phyloP scores from a whole-genome alignment of 1,284 basidiomycete species.

The Baeospora myosura region DNA sequence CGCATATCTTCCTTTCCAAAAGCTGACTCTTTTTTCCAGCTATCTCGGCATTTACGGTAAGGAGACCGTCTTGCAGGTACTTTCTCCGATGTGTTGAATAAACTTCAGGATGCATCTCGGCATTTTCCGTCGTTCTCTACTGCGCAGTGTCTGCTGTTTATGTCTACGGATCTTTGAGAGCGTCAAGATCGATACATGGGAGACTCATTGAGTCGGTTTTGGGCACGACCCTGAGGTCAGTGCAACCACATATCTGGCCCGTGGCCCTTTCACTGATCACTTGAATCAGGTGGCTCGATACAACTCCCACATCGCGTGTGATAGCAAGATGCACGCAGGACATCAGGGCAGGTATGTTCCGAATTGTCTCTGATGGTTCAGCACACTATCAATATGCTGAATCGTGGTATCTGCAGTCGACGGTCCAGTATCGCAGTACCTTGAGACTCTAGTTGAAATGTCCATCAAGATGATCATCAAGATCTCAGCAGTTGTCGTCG shows the following conservation, averaged over 20 bases:
- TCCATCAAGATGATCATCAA: slow-evolving; percentile 38
- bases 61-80: background rate
- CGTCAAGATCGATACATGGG: slow-evolving; percentile 50
- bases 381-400: background rate
- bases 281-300: slow-evolving; percentile 37
- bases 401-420: slow-evolving; percentile 14
- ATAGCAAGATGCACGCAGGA: slow-evolving; percentile 41
- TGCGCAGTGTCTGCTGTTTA: slow-evolving; percentile 18
- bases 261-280: background rate
- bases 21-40: slow-evolving; percentile 11
- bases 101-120: slow-evolving; percentile 22
- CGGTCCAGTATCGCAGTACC: slow-evolving; percentile 13
- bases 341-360: slow-evolving; percentile 11
- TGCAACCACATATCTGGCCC: background rate
- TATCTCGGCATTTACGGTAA: slow-evolving; percentile 33
- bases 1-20: background rate
- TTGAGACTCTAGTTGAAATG: slow-evolving; percentile 36
- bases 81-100: slow-evolving; percentile 14
- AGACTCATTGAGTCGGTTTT: slow-evolving; percentile 51
- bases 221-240: slow-evolving; percentile 43
- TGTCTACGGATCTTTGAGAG: slow-evolving; percentile 38
- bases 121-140: slow-evolving; percentile 20
- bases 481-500: slow-evolving; percentile 31
- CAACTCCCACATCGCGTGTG: slow-evolving; percentile 42
- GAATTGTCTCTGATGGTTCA: no score